Evolutionary conservation across 2,329 filamentous ascomycete genomes (phyloP), one percentile per base, ranked within the genome.

Genomic region (Fusarium tupiense): DNA sequence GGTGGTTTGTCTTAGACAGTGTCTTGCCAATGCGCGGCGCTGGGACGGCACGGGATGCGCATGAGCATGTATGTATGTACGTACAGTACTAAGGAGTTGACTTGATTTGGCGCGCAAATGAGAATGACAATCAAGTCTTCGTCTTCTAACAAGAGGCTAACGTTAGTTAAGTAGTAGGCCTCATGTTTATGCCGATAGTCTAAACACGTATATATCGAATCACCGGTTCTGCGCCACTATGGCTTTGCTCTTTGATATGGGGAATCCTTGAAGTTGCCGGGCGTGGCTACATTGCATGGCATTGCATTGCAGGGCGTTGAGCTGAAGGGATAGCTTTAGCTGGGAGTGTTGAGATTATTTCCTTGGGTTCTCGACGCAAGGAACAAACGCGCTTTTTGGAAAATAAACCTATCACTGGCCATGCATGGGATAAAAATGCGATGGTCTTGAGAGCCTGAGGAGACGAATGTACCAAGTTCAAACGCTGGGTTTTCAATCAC

Each of bases 1-100:
- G 71, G 63, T 64, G 72, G 63, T 54, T 62, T 73, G 75, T 75
- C 74, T 75, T 47, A 74, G 75, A 76, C 75, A 77, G 52, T 75
- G 73, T 73, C 73, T 75, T 62, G 69, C 60, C 60, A 56, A 62
- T 69, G 69, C 66, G 73, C 72, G 72, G 73, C 73, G 73, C 59
- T 70, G 69, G 69, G 65, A 54, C 66, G 63, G 69, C 73, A 75
- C 72, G 72, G 72, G 72, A 75, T 67, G 64, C 52, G 47, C 47
- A 56, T 22, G 33, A 52, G 26, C 24, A n/a, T n/a, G 37, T 43
- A 40, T 20, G 13, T 24, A n/a, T 35, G 33, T 35, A 47, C 8
- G 13, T 49, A 26, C 54, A 20, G 37, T 41, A 29, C 31, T n/a
- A 26, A 24, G 33, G 29, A 43, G n/a, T 33, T 29, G 40, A 44